phyloP scores from a whole-genome alignment of 306 rosid species.

The Begonia fuchsioides region DNA sequence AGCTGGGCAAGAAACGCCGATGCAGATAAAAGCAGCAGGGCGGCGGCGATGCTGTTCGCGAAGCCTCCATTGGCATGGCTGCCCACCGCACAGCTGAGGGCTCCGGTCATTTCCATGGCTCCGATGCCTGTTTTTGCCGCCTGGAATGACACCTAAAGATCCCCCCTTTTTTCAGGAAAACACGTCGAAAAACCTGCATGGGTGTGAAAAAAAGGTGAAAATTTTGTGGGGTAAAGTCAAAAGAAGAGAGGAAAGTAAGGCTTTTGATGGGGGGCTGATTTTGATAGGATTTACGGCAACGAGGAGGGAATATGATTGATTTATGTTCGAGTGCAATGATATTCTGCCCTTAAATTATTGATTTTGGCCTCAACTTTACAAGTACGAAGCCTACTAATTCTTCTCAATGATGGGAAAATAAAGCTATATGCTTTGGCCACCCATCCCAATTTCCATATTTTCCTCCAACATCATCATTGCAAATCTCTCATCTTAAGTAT shows the following conservation, averaged over 20 bases:
- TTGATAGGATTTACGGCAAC: background rate
- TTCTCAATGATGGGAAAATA: background rate
- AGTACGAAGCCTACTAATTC: background rate
- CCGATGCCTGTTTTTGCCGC: slow-evolving; percentile 70
- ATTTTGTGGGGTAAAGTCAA: background rate
- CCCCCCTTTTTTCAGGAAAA: background rate
- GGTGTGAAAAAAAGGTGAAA: background rate
- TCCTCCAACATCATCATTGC: background rate
- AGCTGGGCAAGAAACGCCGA: slow-evolving; percentile 33
- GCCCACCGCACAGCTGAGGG: slow-evolving; percentile 33
- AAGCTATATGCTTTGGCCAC: background rate
- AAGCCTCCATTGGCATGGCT: background rate
- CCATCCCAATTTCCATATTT: background rate
- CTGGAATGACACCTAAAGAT: slow-evolving; percentile 25
- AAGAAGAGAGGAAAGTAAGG: background rate
- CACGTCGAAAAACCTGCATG: background rate
- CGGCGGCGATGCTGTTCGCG: slow-evolving; percentile 5
- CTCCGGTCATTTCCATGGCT: slow-evolving; percentile 34
- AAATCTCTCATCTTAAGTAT: background rate
- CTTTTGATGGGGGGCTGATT: background rate
- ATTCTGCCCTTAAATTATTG: background rate
- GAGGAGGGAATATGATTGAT: background rate
- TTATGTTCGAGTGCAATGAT: too few species aligned
- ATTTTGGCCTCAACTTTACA: background rate
- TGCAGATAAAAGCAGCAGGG: background rate